A percentile compares a stretch with the other conserved stretches of the same genome.
Evolutionary conservation across 1,139 yeast genomes (phyloP).

Genomic region (Sugiyamaella castrensis): DNA sequence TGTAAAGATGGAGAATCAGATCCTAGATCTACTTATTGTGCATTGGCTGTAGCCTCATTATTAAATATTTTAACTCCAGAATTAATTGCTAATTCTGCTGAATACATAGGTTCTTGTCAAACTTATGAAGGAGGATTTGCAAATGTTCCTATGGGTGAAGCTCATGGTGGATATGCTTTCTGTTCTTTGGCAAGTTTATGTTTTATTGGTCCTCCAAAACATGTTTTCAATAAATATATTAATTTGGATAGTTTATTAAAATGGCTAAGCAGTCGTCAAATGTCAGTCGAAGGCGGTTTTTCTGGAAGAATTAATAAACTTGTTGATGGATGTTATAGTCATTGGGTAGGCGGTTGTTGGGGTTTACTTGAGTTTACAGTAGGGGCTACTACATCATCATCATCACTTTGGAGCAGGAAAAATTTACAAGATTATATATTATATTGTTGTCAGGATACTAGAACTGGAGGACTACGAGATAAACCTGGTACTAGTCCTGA

Average conservation of each 20-base stretch:
- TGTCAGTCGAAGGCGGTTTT: slow-evolving; percentile 74
- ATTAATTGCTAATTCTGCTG: slow-evolving; percentile 50
- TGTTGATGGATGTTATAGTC: slow-evolving; percentile 94
- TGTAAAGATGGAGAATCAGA: slow-evolving; percentile 81
- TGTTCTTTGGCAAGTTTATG: slow-evolving; percentile 80
- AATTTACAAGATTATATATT: slow-evolving; percentile 65
- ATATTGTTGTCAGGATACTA: slow-evolving; percentile 66
- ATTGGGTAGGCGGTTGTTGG: slow-evolving; percentile 86
- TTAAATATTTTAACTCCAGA: slow-evolving; percentile 63
- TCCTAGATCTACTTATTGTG: slow-evolving; percentile 84
- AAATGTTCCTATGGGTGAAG: slow-evolving; percentile 71
- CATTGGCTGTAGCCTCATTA: slow-evolving; percentile 67
- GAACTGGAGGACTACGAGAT: slow-evolving; percentile 73
- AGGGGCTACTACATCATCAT: slow-evolving; percentile 22
- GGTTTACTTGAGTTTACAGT: slow-evolving; percentile 59
- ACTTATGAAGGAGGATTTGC: slow-evolving; percentile 96
- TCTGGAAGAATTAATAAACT: slow-evolving; percentile 88
- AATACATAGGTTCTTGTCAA: slow-evolving; percentile 72
- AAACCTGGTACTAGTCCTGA: slow-evolving; percentile 84
- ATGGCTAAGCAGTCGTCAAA: slow-evolving; percentile 76
- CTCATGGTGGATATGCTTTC: slow-evolving; percentile 95
- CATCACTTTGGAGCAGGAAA: slow-evolving; percentile 46
- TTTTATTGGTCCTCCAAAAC: slow-evolving; percentile 43
- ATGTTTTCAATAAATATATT: slow-evolving; percentile 30
- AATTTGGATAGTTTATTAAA: slow-evolving; percentile 32